Percentiles rank a stretch among this genome's conserved stretches.
phyloP scores from a whole-genome alignment of 305 asterid genomes.

The Fraxinus latifolia region DNA sequence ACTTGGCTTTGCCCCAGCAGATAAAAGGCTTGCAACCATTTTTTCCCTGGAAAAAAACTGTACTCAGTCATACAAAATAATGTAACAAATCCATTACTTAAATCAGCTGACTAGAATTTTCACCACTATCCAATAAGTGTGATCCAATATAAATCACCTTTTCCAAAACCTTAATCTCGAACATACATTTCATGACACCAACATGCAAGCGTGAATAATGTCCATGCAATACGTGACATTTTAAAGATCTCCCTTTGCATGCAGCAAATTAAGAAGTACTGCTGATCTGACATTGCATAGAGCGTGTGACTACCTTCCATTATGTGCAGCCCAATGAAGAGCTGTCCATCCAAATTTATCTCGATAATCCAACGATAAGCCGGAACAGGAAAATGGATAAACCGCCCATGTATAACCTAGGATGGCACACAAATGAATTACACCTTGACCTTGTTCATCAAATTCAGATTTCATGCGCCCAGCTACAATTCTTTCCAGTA shows the following conservation, averaged over 20 bases:
- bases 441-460: constrained; percentile 92
- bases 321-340: constrained; percentile 94
- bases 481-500: constrained; percentile 67
- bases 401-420: constrained; percentile 90
- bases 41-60: constrained; percentile 60
- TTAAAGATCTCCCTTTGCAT: neutral
- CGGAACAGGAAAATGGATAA: constrained; percentile 72
- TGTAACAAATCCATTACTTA: constrained; percentile 3
- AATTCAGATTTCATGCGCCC: constrained; percentile 63
- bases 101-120: neutral
- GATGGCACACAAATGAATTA: constrained; percentile 90
- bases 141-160: neutral
- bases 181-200: neutral
- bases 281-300: neutral
- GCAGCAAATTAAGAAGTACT: neutral
- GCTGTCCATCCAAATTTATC: constrained; percentile 98
- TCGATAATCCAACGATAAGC: constrained; percentile 82
- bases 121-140: neutral
- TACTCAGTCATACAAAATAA: neutral
- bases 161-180: neutral
- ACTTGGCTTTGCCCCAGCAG: constrained; percentile 89
- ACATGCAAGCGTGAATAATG: neutral
- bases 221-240: neutral
- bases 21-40: constrained; percentile 88
- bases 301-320: constrained; percentile 60